Percentiles rank a stretch among this genome's conserved stretches.
phyloP scores from a whole-genome alignment of 768 basidiomycete genomes.

The Auricularia sp. region DNA sequence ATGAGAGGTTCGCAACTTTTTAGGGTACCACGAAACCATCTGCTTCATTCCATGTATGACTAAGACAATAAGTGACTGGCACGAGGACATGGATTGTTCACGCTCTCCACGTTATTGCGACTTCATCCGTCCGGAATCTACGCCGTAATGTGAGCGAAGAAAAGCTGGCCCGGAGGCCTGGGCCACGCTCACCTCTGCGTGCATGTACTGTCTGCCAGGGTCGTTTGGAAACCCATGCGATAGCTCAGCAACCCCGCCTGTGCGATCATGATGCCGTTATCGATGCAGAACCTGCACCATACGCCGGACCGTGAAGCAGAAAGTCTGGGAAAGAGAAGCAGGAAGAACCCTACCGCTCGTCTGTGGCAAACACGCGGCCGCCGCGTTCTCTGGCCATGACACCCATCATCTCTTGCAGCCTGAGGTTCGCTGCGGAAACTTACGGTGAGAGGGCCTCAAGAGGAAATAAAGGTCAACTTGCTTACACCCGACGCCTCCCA shows the following conservation, averaged over 20 bases:
- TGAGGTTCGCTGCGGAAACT: slow-evolving; percentile 59
- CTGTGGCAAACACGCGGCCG: slow-evolving; percentile 87
- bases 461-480: slow-evolving; percentile 9
- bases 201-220: slow-evolving; percentile 70
- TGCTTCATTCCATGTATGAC: background rate
- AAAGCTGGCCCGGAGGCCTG: background rate
- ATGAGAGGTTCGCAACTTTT: no score
- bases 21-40: no score
- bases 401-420: slow-evolving; percentile 98
- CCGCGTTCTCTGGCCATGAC: slow-evolving; percentile 89
- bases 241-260: slow-evolving; percentile 90
- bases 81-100: slow-evolving; percentile 20
- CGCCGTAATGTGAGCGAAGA: slow-evolving; percentile 3
- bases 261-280: slow-evolving; percentile 99
- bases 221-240: slow-evolving; percentile 80
- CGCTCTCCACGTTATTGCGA: slow-evolving; percentile 81
- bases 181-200: slow-evolving; percentile 72
- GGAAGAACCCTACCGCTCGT: slow-evolving; percentile 60
- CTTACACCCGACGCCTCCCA: slow-evolving; percentile 99
- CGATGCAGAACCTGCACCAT: slow-evolving; percentile 80
- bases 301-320: background rate
- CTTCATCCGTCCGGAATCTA: slow-evolving; percentile 92
- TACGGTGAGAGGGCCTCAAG: background rate
- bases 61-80: background rate
- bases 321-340: background rate